Evolutionary conservation across 305 asterid genomes (phyloP), one percentile per base, ranked within the genome.

Genomic region (Fraxinus dipetala): DNA sequence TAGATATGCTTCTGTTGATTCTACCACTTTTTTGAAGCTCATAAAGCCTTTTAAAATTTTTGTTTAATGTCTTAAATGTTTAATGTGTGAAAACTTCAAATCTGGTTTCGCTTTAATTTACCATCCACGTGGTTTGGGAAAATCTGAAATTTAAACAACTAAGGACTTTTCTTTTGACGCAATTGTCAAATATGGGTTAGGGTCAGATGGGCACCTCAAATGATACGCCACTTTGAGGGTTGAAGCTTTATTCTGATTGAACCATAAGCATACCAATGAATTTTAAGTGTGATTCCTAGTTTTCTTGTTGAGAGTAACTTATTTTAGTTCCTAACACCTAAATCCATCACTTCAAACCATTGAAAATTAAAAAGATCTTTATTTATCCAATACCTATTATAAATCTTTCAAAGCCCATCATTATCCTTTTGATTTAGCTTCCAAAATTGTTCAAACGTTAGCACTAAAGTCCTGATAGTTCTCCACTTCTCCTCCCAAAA

Each of bases 21-120:
- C 63, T 36, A 8, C 74, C 31, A 54, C 38, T 26, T 75, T 31
- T 65, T 30, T 26, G 67, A 81, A 72, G 72, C 74, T 35, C 54
- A 72, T 77, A 24, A 75, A 79, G 30, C 35, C 65, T 45, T 54
- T 36, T 30, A 35, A 34, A 18, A 3, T 36, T n/a, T 38, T 61
- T 70, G 24, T 34, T 35, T 65, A 7, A 79, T 78, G 69, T 59
- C 54, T 77, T 78, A 69, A 69, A 13, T 69, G 20, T 30, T 69
- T 30, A 16, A 32, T 34, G 45, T 34, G 48, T 13, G 76, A 6
- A 72, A 72, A 72, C 36, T 72, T 32, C 34, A 32, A 34, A 32
- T 72, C 76, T 72, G 28, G 76, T 34, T 72, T 72, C 16, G 20
- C 26, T 34, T 31, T 72, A 18, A 72, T 16, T 16, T 72, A 36